A percentile compares a stretch with the other conserved stretches of the same genome.
Evolutionary conservation across 805 yeast genomes (phyloP).

Genomic region (Hanseniaspora clermontiae): DNA sequence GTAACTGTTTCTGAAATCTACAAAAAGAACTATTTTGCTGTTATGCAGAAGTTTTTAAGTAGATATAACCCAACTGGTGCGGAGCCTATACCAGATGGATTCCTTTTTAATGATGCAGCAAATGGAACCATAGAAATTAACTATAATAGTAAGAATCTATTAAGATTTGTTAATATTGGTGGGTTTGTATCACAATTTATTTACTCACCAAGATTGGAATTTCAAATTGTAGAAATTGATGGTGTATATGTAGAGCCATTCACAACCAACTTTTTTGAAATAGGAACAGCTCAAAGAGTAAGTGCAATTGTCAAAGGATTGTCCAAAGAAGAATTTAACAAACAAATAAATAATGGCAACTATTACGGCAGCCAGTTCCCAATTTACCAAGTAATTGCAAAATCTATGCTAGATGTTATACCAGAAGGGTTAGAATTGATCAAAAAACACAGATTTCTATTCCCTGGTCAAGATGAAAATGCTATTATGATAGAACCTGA

Average conservation of each 20-base stretch:
- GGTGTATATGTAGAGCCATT: slow-evolving; percentile 55
- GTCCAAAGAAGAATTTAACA: slow-evolving; percentile 17
- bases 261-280: slow-evolving; percentile 41
- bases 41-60: slow-evolving; percentile 39
- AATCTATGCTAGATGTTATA: slow-evolving; percentile 54
- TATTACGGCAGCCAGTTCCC: slow-evolving; percentile 29
- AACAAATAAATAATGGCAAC: slow-evolving; percentile 30
- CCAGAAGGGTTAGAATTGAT: slow-evolving; percentile 46
- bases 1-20: slow-evolving; percentile 54
- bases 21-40: slow-evolving; percentile 39
- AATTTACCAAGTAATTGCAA: slow-evolving; percentile 50
- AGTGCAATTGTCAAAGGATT: slow-evolving; percentile 55
- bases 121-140: slow-evolving; percentile 44
- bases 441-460: slow-evolving; percentile 44
- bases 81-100: slow-evolving; percentile 63
- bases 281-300: slow-evolving; percentile 74
- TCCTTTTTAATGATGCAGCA: slow-evolving; percentile 52
- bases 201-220: slow-evolving; percentile 55
- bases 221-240: slow-evolving; percentile 62
- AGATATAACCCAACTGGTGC: slow-evolving; percentile 75
- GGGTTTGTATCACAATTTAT: slow-evolving; percentile 63
- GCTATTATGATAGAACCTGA: slow-evolving; percentile 14
- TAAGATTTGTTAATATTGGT: slow-evolving; percentile 56
- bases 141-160: slow-evolving; percentile 48
- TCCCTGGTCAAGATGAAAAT: slow-evolving; percentile 26